Conservation (phyloP, 2,329 filamentous ascomycete genomes). For the Lasiodiplodia gonubiensis region DNA sequence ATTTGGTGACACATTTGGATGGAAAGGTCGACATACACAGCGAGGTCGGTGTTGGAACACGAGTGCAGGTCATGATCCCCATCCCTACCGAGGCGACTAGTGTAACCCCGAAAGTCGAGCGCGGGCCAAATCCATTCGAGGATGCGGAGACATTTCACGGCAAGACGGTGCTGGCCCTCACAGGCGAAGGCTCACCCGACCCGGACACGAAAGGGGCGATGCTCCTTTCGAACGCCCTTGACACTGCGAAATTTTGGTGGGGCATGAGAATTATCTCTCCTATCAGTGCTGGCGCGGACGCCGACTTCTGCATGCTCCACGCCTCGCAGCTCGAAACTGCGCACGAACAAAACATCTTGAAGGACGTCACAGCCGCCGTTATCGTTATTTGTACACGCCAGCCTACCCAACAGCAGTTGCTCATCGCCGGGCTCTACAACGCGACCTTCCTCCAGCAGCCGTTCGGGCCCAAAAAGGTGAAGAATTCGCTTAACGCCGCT, state of each 20-base stretch:
- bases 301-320: conserved; percentile 6
- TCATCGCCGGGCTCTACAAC: neutral
- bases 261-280: neutral
- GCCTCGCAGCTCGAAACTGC: neutral
- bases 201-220: neutral
- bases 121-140: conserved; percentile 22
- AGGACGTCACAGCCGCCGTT: neutral
- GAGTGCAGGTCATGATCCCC: conserved; percentile 37
- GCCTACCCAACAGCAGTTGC: neutral
- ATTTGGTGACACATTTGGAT: conserved; percentile 44
- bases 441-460: conserved; percentile 2
- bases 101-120: neutral
- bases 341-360: neutral
- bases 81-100: conserved; percentile 45
- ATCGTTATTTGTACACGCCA: neutral
- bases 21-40: conserved; percentile 47
- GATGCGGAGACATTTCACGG: conserved; percentile 21
- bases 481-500: neutral
- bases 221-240: neutral
- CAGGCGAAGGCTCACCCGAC: neutral
- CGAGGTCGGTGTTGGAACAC: conserved; percentile 44
- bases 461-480: neutral
- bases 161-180: neutral
- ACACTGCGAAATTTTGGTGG: neutral
- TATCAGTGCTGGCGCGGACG: neutral